Conservation (phyloP, 2,329 filamentous ascomycete species). For the Alternaria incomplexa region DNA sequence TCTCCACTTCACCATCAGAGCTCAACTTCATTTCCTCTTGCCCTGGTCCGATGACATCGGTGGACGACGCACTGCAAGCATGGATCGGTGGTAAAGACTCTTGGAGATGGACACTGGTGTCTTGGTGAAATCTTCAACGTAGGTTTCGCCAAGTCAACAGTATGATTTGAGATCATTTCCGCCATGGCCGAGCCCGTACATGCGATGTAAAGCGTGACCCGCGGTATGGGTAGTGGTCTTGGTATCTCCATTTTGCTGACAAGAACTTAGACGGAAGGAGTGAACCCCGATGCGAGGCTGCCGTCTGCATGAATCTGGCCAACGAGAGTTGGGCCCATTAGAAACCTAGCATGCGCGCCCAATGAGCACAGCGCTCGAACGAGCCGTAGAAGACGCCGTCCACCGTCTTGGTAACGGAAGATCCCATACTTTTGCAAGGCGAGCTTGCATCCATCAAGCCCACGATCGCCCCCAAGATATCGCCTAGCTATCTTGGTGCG, state of each 20-base stretch:
- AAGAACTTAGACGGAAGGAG: not conserved
- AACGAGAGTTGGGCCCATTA: not conserved
- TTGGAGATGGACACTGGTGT: slow-evolving; percentile 19
- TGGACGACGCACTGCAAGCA: slow-evolving; percentile 2
- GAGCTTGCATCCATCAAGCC: slow-evolving; percentile 10
- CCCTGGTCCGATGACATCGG: slow-evolving; percentile 23
- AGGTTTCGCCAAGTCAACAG: slow-evolving; percentile 22
- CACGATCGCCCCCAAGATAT: slow-evolving; percentile 34
- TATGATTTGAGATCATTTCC: slow-evolving; percentile 13
- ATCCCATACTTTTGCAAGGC: slow-evolving; percentile 10
- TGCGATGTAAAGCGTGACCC: not conserved
- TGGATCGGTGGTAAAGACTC: slow-evolving; percentile 10
- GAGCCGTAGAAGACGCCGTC: slow-evolving; percentile 1
- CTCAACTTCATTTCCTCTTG: not conserved
- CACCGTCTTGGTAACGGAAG: slow-evolving; percentile 8
- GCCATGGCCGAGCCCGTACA: not conserved
- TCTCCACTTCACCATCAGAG: slow-evolving; percentile 5
- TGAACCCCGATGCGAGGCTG: not conserved
- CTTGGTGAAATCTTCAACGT: slow-evolving; percentile 9
- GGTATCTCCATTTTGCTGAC: slow-evolving; percentile 3
- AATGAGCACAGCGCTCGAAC: not conserved
- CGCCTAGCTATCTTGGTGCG: slow-evolving; percentile 35
- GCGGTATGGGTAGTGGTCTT: slow-evolving; percentile 7
- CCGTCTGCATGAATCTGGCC: not conserved
- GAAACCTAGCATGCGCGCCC: not conserved